Base-by-base conservation (phyloP, 2,329 filamentous ascomycete species). In the Microdochium paspali region DNA sequence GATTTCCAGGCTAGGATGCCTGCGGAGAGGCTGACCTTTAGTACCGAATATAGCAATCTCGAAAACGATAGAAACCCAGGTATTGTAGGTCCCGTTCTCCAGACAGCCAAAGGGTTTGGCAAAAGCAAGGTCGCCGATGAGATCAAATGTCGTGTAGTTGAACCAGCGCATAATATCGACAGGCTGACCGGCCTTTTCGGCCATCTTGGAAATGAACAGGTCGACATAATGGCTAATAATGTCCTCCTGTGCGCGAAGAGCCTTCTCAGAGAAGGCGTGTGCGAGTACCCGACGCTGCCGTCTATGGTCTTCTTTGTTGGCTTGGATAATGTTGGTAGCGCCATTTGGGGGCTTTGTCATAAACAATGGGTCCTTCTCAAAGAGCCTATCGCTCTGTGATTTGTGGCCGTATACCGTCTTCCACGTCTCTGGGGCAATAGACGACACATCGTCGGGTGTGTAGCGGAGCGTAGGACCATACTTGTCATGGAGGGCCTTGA, bases 61-160 rank as follows among this genome's bases (percentile, higher is more conserved):
- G 1, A 58, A 53, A 35, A 68, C 61, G 2, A 62, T 49, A 3
- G 54, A 50, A 2, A 63, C 55, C 66, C 66, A 70, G 35, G 62
- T 62, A 46, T 63, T 58, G 49, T 61, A 65, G 44, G 52, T 49
- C 52, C 61, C 61, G 32, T 54, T 54, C 28, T 61, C 51, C n/a
- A 70, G 53, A 46, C 59, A 63, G 13, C 59, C 61, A 49, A 71
- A 72, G 4, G 66, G 61, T 42, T 68, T 61, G 2, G 69, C 71
- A 52, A 74, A 74, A 0, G 68, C 65, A 10, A 76, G 61, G 53
- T 74, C 70, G 25, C 70, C 70, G 48, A 71, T 65, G 44, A 71
- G 58, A 55, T 70, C 69, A 55, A 71, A 70, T 2, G 67, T 65
- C 3, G 62, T 56, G 53, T 60, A 68, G 51, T 68, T 67, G 50